phyloP scores from a whole-genome alignment of 306 rosid species.

The Acacia crassicarpa region DNA sequence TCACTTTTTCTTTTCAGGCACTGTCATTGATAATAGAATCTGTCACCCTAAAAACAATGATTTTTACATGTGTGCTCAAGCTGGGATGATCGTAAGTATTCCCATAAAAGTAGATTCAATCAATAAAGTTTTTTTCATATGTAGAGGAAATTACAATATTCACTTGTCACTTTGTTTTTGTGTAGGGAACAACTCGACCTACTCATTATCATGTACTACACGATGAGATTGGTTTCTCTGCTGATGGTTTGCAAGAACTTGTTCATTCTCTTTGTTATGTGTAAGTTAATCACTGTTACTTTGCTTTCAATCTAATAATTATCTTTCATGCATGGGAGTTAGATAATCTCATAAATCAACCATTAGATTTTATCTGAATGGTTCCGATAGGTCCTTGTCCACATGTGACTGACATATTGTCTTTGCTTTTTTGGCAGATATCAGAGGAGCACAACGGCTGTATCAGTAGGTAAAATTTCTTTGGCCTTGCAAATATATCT shows the following conservation, averaged over 20 bases:
- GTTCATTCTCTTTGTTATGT: constrained; percentile 43
- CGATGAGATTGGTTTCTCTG: constrained; percentile 43
- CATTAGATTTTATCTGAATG: not conserved
- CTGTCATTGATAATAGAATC: constrained; percentile 34
- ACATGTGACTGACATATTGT: not conserved
- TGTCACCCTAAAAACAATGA: constrained; percentile 44
- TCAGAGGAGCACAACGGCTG: constrained; percentile 47
- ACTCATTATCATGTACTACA: constrained; percentile 43
- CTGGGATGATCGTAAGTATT: constrained; percentile 41
- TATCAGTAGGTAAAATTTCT: constrained; percentile 36
- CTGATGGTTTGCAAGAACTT: constrained; percentile 40
- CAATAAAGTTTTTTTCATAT: not conserved
- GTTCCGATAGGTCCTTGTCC: not conserved
- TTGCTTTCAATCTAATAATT: not conserved
- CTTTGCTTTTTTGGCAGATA: constrained; percentile 10
- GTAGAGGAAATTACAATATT: not conserved
- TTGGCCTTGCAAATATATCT: not conserved
- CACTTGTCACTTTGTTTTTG: not conserved
- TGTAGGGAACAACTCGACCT: constrained; percentile 48
- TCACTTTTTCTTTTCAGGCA: constrained; percentile 24
- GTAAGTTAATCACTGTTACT: constrained; percentile 26
- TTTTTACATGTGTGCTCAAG: constrained; percentile 49
- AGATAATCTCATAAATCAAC: not conserved
- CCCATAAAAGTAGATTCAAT: not conserved
- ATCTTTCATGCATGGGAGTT: not conserved